Evolutionary conservation across 139 green algal species (phyloP).

Genomic region (Chlorella sp.): DNA sequence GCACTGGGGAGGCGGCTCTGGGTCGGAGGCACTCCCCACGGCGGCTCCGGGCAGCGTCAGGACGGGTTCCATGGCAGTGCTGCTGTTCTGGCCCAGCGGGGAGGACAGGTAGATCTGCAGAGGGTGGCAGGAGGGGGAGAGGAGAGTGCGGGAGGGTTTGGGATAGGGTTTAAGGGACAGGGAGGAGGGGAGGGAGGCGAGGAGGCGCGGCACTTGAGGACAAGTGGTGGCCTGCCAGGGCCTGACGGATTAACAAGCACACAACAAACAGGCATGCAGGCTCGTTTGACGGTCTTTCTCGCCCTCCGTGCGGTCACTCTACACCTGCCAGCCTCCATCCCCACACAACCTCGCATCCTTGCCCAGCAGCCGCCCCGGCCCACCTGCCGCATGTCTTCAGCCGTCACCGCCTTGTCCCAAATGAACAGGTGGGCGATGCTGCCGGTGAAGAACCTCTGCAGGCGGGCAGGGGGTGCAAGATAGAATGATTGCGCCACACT

Average conservation of each 20-base stretch:
- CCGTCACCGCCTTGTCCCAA: slow-evolving; percentile 34
- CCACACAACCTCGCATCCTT: too few relatives aligned
- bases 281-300: too few relatives aligned
- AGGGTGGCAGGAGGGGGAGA: not conserved
- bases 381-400: slow-evolving; percentile 23
- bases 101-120: not conserved
- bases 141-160: not conserved
- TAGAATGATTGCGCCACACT: too few relatives aligned
- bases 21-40: not conserved
- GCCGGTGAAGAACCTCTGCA: slow-evolving; percentile 53
- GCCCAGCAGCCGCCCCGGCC: not conserved
- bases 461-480: not conserved
- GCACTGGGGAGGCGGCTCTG: not conserved
- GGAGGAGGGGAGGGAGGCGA: too few relatives aligned
- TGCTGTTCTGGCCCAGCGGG: not conserved
- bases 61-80: not conserved
- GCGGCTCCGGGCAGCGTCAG: not conserved
- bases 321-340: not conserved
- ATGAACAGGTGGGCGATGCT: slow-evolving; percentile 51
- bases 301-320: too few relatives aligned
- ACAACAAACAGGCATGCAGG: too few relatives aligned
- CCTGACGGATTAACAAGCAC: too few relatives aligned
- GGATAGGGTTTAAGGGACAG: too few relatives aligned
- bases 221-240: not conserved
- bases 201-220: not conserved